phyloP scores from a whole-genome alignment of 1,139 yeast genomes.

The Blastobotrys buckinghamii region DNA sequence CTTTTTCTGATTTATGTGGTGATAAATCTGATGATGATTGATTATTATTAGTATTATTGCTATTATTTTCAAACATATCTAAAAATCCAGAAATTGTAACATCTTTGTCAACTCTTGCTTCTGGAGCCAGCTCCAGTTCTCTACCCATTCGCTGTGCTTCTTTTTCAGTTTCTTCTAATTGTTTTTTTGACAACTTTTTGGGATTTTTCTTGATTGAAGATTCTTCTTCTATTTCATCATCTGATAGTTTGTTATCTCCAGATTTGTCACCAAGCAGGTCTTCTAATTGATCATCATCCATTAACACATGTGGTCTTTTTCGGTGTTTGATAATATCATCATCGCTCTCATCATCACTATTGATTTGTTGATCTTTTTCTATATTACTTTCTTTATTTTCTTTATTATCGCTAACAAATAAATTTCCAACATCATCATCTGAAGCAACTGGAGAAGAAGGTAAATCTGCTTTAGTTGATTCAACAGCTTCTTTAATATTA shows the following conservation, averaged over 20 bases:
- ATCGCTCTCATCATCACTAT: constrained; percentile 1
- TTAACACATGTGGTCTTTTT: constrained; percentile 1
- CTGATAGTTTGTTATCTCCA: background rate
- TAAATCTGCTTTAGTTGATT: background rate
- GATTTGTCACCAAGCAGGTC: background rate
- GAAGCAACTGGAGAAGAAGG: background rate
- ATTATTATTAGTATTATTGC: background rate
- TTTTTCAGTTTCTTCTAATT: constrained; percentile 27
- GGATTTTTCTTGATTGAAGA: background rate
- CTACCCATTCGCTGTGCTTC: constrained; percentile 31
- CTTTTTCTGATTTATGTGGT: constrained; percentile 5
- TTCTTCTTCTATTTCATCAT: background rate
- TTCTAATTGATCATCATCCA: constrained; percentile 4
- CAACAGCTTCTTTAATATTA: background rate
- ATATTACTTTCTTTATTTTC: background rate
- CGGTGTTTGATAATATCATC: constrained; percentile 6
- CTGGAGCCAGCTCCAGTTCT: constrained; percentile 27
- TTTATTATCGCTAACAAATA: background rate
- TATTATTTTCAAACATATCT: constrained; percentile 16
- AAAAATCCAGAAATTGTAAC: constrained; percentile 25
- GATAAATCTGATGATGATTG: constrained; percentile 2
- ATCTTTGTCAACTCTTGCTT: constrained; percentile 21
- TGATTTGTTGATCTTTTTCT: background rate
- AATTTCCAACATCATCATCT: background rate
- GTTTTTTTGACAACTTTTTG: constrained; percentile 23